Base-by-base conservation (phyloP, 352 stramenopile species). In the Phytophthora ramorum region DNA sequence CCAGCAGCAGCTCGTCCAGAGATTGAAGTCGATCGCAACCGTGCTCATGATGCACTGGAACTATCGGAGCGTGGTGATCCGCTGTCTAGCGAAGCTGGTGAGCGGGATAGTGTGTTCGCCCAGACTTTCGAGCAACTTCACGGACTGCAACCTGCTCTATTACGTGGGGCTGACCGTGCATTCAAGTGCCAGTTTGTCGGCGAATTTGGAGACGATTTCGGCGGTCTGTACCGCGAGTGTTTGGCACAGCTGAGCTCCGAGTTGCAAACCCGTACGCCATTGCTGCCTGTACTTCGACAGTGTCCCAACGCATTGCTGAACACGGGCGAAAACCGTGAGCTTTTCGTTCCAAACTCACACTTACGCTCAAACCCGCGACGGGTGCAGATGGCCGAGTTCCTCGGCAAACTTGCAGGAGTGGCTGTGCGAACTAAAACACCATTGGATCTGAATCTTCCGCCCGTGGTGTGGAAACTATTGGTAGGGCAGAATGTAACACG, bases 341-440 rank as follows among this genome's bases (percentile, higher is more conserved):
- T 89, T 37, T 95, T 90, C 55, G 83, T 96, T 6, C 87, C 87
- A 0, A 95, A 94, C 44, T 75, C 80, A 2, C 80, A 92, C 40
- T 50, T 90, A 19, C 74, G 76, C 26, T 67, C 59, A 16, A 75
- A 88, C 46, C 58, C 76, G 16, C 74, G 79, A 10, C 75, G 87
- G 7, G 67, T 96, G 0, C 77, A 90, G 20, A 98, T 98, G 93
- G 93, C 95, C 37, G 87, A 97, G 58, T 98, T 98, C 63, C 78
- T 98, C 13, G 96, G 96, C 14, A 98, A 98, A 62, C 78, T 98
- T 16, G 97, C 98, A 58, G 96, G 95, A 19, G 92, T 98, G 45
- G 92, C 93, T 19, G 89, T 98, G 32, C 91, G 96, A 38, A 97
- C 91, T 17, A 97, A 98, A 78, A 97, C 95, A 26, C 95, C 92